Conservation (phyloP, 306 rosid genomes). For the Spatholobus suberectus region DNA sequence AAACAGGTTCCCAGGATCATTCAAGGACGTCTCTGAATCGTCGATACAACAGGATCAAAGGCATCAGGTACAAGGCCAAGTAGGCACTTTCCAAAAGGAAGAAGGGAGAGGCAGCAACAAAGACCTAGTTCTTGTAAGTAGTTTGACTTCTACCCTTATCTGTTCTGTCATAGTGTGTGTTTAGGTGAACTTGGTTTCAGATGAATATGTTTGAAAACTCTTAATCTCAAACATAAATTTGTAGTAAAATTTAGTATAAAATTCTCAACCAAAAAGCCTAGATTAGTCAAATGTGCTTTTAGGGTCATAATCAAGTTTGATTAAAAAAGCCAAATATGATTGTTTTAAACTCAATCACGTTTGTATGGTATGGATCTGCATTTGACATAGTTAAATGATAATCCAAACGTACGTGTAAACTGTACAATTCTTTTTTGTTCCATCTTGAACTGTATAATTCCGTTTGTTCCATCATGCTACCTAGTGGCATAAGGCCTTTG, state of each 20-base stretch:
- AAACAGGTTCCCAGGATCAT: constrained; percentile 85
- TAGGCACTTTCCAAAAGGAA: constrained; percentile 61
- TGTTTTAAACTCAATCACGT: neutral
- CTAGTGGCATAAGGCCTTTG: neutral
- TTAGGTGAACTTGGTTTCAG: neutral
- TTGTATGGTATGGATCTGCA: neutral
- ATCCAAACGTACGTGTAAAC: neutral
- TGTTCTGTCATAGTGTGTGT: neutral
- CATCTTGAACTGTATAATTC: neutral
- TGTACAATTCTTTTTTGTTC: neutral
- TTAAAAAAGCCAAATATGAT: neutral
- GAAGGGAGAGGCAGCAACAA: constrained; percentile 67
- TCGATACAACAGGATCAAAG: constrained; percentile 63
- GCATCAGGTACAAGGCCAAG: constrained; percentile 48
- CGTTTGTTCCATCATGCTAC: neutral
- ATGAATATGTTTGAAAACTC: neutral
- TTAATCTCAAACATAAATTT: neutral
- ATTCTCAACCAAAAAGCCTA: neutral
- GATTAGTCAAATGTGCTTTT: neutral
- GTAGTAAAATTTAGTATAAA: neutral
- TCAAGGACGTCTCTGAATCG: constrained; percentile 83
- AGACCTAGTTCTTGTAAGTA: constrained; percentile 80
- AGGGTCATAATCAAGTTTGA: neutral
- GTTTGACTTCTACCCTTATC: constrained; percentile 14
- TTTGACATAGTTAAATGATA: neutral